Conservation (phyloP, 176 grass and related monocot species). For the Triticum timopheevii region DNA sequence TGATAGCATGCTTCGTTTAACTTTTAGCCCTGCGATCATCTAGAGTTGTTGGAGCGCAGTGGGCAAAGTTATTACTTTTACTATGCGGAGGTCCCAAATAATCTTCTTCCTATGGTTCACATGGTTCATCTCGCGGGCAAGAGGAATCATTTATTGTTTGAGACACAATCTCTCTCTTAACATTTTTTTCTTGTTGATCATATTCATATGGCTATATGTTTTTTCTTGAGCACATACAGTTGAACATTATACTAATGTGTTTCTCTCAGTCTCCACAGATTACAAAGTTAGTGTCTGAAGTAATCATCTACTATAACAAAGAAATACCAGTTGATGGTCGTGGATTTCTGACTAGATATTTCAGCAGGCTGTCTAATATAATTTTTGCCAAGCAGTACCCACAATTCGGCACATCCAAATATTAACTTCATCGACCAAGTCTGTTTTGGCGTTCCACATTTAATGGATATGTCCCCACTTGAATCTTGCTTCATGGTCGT, state of each 20-base stretch:
- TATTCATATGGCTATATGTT: not conserved
- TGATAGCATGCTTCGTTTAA: not conserved
- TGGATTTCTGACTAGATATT: conserved; percentile 52
- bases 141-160: conserved; percentile 26
- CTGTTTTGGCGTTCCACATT: conserved; percentile 68
- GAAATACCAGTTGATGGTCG: conserved; percentile 38
- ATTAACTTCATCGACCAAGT: conserved; percentile 36
- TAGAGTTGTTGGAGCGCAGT: not conserved
- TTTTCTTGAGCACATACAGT: not conserved
- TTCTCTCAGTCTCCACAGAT: conserved; percentile 48
- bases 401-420: conserved; percentile 53
- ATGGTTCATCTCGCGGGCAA: no score
- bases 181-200: not conserved
- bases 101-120: no score
- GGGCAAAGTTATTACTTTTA: no score
- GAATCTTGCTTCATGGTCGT: conserved; percentile 80
- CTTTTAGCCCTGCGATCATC: conserved; percentile 94
- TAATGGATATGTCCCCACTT: conserved; percentile 64
- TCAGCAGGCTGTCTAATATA: conserved; percentile 81
- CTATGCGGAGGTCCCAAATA: no score
- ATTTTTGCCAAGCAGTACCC: conserved; percentile 64
- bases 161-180: conserved; percentile 38
- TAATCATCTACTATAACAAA: conserved; percentile 42
- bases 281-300: conserved; percentile 80
- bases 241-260: not conserved